Percentiles rank a stretch among this genome's conserved stretches.
phyloP scores from a whole-genome alignment of 768 basidiomycete species.

The Suillus weaverae region DNA sequence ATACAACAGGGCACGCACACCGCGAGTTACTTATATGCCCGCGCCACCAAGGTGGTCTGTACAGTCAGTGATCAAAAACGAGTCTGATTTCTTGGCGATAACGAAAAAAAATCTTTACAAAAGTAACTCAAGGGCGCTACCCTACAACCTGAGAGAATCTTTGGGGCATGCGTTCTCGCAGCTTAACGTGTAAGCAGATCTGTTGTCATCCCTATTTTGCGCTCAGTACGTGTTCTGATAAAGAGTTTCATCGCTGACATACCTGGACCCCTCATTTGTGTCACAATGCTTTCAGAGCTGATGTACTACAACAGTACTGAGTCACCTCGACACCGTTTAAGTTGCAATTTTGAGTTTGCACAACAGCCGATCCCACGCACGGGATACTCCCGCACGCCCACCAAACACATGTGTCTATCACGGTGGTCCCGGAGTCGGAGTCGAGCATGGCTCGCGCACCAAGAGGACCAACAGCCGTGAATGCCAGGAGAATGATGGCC shows the following conservation, averaged over 20 bases:
- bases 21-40: slow-evolving; percentile 72
- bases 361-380: neutral
- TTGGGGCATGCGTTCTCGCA: neutral
- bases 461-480: neutral
- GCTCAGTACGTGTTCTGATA: neutral
- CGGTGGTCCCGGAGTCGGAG: too few species aligned
- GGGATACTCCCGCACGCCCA: neutral
- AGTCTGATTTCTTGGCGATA: neutral
- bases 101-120: neutral
- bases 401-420: slow-evolving; percentile 8
- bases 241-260: neutral
- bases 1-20: slow-evolving; percentile 74
- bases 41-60: slow-evolving; percentile 70
- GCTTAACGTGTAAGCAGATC: neutral
- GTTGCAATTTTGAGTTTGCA: neutral
- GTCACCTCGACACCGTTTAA: neutral
- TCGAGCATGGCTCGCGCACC: neutral
- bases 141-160: neutral
- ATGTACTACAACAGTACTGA: slow-evolving; percentile 1
- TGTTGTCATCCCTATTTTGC: neutral
- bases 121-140: neutral
- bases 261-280: neutral
- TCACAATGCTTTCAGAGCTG: too few species aligned
- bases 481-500: neutral
- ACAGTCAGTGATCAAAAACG: neutral